These are phyloP conservation scores for Kwoniella mangroviensis DNA, from an alignment of 768 basidiomycete species.

Conservation along the genomic window DNA sequence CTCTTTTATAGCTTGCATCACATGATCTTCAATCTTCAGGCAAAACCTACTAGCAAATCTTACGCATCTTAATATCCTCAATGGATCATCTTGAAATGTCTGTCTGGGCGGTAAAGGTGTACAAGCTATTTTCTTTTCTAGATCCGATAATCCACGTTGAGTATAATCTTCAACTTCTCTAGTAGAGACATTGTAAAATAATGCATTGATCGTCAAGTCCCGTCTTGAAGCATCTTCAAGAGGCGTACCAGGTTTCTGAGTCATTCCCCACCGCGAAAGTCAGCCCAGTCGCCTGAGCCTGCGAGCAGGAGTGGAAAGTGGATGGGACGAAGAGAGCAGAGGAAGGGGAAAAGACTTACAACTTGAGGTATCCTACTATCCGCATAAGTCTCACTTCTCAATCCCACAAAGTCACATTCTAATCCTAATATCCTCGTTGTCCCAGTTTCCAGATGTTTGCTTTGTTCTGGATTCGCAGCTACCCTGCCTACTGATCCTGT, in stretches of 20 bases:
- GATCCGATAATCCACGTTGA: constrained; percentile 79
- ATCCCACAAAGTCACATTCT: constrained; percentile 90
- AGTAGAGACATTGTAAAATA: constrained; percentile 95
- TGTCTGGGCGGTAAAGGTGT: constrained; percentile 84
- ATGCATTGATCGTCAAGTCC: constrained; percentile 91
- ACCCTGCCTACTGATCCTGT: constrained; percentile 71
- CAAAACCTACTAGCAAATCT: constrained; percentile 91
- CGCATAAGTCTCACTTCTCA: constrained; percentile 90
- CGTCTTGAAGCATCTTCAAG: constrained; percentile 85
- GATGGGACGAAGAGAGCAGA: no score
- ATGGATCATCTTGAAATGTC: constrained; percentile 92
- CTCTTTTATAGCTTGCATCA: constrained; percentile 60
- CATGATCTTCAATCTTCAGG: constrained; percentile 64
- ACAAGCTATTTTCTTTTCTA: constrained; percentile 75
- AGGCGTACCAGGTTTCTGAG: constrained; percentile 86
- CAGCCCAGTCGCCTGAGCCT: background rate
- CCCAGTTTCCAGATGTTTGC: constrained; percentile 96
- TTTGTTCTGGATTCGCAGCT: constrained; percentile 92
- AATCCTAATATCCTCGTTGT: constrained; percentile 76
- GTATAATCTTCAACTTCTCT: constrained; percentile 85
- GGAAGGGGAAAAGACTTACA: constrained; percentile 62
- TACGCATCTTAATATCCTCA: constrained; percentile 86
- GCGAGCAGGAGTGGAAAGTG: background rate
- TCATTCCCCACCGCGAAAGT: background rate
- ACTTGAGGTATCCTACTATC: constrained; percentile 87